Conservation (phyloP, 1,139 yeast species). For the Pichia sp. region DNA sequence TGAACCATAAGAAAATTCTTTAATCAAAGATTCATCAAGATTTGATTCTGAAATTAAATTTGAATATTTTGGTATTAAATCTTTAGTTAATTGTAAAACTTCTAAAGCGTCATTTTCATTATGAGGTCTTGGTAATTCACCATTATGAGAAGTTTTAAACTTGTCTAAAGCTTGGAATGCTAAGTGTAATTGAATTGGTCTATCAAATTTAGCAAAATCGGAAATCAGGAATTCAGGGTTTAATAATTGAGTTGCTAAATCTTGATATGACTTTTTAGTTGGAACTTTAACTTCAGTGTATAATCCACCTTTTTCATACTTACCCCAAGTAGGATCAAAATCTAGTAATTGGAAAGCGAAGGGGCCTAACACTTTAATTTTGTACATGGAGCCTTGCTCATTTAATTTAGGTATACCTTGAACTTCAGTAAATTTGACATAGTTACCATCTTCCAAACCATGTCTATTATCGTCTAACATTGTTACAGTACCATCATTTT, state of each 20-base stretch:
- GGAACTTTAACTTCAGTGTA: slow-evolving; percentile 93
- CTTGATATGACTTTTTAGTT: slow-evolving; percentile 50
- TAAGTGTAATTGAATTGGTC: slow-evolving; percentile 82
- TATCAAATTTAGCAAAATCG: slow-evolving; percentile 90
- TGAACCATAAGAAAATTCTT: slow-evolving; percentile 75
- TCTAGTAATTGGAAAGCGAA: slow-evolving; percentile 70
- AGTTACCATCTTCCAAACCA: slow-evolving; percentile 88
- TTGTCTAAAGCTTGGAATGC: slow-evolving; percentile 87
- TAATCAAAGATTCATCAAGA: slow-evolving; percentile 59
- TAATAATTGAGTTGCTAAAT: slow-evolving; percentile 56
- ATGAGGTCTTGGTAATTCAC: slow-evolving; percentile 70
- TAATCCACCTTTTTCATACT: slow-evolving; percentile 76
- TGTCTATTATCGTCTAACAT: slow-evolving; percentile 90
- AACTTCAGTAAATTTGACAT: slow-evolving; percentile 81
- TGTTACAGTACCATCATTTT: slow-evolving; percentile 83
- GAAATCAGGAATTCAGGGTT: slow-evolving; percentile 77
- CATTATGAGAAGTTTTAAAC: slow-evolving; percentile 57
- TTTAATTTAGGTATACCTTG: slow-evolving; percentile 65
- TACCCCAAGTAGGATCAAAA: slow-evolving; percentile 48
- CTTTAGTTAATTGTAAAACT: slow-evolving; percentile 52
- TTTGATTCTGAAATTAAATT: slow-evolving; percentile 43
- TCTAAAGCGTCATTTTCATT: slow-evolving; percentile 70
- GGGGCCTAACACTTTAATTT: slow-evolving; percentile 86
- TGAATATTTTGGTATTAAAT: slow-evolving; percentile 52
- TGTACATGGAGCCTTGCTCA: slow-evolving; percentile 57